Evolutionary conservation across 2,329 filamentous ascomycete species (phyloP).

Genomic region (Verticillium nonalfalfae): DNA sequence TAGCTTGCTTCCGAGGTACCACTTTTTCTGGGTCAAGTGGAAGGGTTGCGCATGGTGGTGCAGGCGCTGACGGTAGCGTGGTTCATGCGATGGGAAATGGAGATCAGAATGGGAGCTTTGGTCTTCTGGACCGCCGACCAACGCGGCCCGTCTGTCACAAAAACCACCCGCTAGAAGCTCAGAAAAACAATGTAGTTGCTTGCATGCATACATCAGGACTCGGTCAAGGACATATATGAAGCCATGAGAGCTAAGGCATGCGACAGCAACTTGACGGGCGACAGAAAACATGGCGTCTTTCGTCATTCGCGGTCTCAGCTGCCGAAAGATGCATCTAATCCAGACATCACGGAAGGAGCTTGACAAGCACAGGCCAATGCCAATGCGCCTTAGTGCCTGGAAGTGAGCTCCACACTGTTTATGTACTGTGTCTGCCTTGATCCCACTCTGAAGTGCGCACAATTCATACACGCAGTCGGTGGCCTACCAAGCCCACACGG

Average conservation of each 20-base stretch:
- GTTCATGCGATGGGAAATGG: neutral
- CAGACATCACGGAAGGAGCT: neutral
- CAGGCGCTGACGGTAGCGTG: neutral
- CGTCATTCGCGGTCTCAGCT: neutral
- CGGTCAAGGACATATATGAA: too few species aligned
- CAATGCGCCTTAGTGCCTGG: too few species aligned
- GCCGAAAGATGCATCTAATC: neutral
- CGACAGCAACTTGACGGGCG: too few species aligned
- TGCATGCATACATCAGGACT: too few species aligned
- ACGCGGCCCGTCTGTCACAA: neutral
- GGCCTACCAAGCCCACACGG: too few species aligned
- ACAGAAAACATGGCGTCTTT: too few species aligned
- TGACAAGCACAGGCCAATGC: neutral
- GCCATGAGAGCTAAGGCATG: too few species aligned
- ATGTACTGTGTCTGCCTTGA: neutral
- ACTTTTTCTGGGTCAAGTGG: neutral
- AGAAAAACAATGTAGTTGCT: neutral
- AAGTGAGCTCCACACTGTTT: too few species aligned
- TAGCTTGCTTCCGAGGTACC: neutral
- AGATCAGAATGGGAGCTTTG: neutral
- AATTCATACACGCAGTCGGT: neutral
- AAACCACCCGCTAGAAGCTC: neutral
- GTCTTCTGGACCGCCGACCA: neutral
- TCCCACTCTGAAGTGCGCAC: neutral
- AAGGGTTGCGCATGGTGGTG: neutral